A percentile compares a stretch with the other conserved stretches of the same genome.
phyloP scores from a whole-genome alignment of 2,329 filamentous ascomycete genomes.

The Pseudogymnoascus sp. region DNA sequence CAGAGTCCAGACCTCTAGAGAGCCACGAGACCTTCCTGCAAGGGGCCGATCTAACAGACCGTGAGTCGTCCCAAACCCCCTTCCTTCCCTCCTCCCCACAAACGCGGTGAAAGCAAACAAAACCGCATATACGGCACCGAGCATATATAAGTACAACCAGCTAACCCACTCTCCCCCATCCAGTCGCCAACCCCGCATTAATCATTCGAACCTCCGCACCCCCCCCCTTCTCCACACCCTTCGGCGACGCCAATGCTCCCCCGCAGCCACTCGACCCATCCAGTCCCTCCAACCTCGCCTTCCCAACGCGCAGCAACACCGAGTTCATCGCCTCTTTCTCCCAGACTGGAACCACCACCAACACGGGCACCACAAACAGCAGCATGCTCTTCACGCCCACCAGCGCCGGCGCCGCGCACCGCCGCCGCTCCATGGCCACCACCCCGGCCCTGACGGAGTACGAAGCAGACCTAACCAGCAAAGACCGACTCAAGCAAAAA shows the following conservation, averaged over 20 bases:
- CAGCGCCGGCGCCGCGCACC: constrained; percentile 2
- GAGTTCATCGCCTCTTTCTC: background rate
- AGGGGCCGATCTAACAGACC: background rate
- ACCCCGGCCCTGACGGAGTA: constrained; percentile 35
- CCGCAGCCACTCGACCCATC: background rate
- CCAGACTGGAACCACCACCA: background rate
- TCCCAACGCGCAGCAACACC: background rate
- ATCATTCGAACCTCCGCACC: background rate
- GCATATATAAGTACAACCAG: background rate
- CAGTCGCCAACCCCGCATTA: background rate
- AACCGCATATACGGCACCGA: background rate
- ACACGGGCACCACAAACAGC: background rate
- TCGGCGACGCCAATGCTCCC: background rate
- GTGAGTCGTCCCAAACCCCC: background rate
- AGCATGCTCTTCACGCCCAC: constrained; percentile 9
- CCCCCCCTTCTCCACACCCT: background rate
- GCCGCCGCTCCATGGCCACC: constrained; percentile 20
- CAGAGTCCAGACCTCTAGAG: background rate
- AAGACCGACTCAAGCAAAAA: constrained; percentile 54
- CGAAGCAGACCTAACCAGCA: constrained; percentile 52
- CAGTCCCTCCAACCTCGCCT: background rate
- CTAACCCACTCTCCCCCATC: background rate
- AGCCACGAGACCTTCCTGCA: background rate
- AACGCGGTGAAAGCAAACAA: background rate
- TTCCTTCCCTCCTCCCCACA: background rate